A percentile compares a stretch with the other conserved stretches of the same genome.
Conservation (phyloP, 768 basidiomycete genomes). For the Cyclocybe cylindracea region DNA sequence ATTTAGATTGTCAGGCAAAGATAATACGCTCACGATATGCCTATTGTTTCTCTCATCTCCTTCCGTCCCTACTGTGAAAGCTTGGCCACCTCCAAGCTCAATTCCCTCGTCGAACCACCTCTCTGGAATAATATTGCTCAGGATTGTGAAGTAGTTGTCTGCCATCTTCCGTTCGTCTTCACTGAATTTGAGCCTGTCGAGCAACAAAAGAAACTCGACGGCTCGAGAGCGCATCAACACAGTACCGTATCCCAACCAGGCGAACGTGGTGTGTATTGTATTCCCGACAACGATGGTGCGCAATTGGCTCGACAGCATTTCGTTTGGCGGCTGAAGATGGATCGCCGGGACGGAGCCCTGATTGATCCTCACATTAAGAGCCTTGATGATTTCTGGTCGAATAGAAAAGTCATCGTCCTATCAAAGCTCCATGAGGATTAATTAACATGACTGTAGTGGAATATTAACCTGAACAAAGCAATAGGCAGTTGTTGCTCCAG, state of each 20-base stretch:
- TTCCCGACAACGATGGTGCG: slow-evolving; percentile 39
- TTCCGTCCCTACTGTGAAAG: slow-evolving; percentile 62
- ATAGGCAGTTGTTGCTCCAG: slow-evolving; percentile 47
- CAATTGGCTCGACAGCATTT: slow-evolving; percentile 55
- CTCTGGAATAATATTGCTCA: slow-evolving; percentile 57
- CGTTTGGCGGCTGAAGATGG: slow-evolving; percentile 61
- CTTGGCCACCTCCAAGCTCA: slow-evolving; percentile 56
- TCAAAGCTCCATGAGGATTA: neutral
- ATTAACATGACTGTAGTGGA: neutral
- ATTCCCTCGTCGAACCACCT: slow-evolving; percentile 68
- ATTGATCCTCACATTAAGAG: slow-evolving; percentile 44
- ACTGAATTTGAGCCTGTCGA: slow-evolving; percentile 43
- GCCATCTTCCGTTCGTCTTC: slow-evolving; percentile 62
- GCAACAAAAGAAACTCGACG: slow-evolving; percentile 48
- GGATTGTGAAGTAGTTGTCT: slow-evolving; percentile 68
- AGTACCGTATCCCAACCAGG: slow-evolving; percentile 69
- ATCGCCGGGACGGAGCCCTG: slow-evolving; percentile 32
- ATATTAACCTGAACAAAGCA: slow-evolving; percentile 61
- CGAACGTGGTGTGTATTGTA: slow-evolving; percentile 53
- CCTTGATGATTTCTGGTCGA: slow-evolving; percentile 53
- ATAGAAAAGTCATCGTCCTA: slow-evolving; percentile 75
- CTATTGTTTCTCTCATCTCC: slow-evolving; percentile 57
- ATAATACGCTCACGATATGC: slow-evolving; percentile 52
- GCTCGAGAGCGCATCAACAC: slow-evolving; percentile 47
- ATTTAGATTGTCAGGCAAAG: slow-evolving; percentile 3